A percentile compares a stretch with the other conserved stretches of the same genome.
phyloP scores from a whole-genome alignment of 1,139 yeast species.

The Candida sp. region DNA sequence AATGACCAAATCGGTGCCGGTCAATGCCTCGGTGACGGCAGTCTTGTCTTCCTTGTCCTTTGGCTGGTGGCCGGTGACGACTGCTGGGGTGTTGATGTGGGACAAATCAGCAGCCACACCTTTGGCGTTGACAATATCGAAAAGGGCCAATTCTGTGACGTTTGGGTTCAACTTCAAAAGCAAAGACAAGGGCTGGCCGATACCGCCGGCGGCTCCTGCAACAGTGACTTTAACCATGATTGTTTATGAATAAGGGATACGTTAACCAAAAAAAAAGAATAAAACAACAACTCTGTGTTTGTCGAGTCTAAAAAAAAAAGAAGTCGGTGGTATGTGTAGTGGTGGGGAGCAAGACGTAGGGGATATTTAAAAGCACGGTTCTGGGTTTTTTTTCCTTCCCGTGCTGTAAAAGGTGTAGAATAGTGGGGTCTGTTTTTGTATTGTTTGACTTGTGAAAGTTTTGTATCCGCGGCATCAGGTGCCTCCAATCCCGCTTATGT shows the following conservation, averaged over 20 bases:
- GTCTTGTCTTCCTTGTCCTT: constrained; percentile 49
- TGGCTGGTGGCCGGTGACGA: constrained; percentile 61
- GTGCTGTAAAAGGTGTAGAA: not conserved
- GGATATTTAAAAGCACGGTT: not conserved
- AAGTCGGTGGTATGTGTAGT: too few species aligned
- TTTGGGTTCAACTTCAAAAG: constrained; percentile 61
- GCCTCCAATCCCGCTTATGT: not conserved
- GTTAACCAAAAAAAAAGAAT: not conserved
- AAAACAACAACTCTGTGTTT: not conserved
- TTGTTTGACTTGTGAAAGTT: constrained; percentile 1
- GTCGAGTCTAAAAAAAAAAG: not conserved
- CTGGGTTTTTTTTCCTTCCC: not conserved
- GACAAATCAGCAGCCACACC: constrained; percentile 81
- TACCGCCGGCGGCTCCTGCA: constrained; percentile 83
- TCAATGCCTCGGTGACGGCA: constrained; percentile 54
- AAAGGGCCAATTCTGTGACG: constrained; percentile 61
- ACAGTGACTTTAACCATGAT: constrained; percentile 70
- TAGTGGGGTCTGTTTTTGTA: not conserved
- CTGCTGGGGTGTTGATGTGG: constrained; percentile 67
- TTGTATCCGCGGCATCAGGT: constrained; percentile 2
- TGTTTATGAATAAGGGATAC: not conserved
- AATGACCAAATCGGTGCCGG: constrained; percentile 60
- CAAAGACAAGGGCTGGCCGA: constrained; percentile 77
- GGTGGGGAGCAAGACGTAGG: not conserved
- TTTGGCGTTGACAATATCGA: constrained; percentile 67